phyloP scores from a whole-genome alignment of 108 stramenopile species.

The Conticribra guillardii region DNA sequence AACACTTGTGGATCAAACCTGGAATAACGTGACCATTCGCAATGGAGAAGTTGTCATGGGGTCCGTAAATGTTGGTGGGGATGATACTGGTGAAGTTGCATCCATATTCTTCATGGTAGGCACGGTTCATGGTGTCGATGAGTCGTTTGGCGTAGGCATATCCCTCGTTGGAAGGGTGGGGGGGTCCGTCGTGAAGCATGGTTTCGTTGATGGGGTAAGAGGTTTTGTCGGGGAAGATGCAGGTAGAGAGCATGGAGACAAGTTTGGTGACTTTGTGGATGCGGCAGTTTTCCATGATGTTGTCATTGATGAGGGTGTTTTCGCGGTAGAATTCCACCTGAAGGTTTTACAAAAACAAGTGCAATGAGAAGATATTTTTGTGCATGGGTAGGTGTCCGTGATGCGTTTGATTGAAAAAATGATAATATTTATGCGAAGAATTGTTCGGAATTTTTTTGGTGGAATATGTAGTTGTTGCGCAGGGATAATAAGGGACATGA shows the following conservation, averaged over 20 bases:
- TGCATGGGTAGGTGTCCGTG: too few species aligned
- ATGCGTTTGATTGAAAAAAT: too few species aligned
- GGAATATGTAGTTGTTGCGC: too few species aligned
- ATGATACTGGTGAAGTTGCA: slow-evolving; percentile 98
- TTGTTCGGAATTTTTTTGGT: too few species aligned
- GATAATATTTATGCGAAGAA: too few species aligned
- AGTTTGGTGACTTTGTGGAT: slow-evolving; percentile 97
- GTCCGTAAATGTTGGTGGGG: slow-evolving; percentile 98
- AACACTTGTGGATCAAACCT: slow-evolving; percentile 98
- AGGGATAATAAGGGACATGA: too few species aligned
- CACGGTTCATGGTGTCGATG: slow-evolving; percentile 98
- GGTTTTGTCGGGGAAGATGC: slow-evolving; percentile 99
- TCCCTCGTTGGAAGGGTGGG: slow-evolving; percentile 95
- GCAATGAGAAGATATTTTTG: too few species aligned
- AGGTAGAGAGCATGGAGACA: slow-evolving; percentile 96
- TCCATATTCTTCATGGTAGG: slow-evolving; percentile 96
- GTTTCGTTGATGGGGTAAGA: slow-evolving; percentile 99
- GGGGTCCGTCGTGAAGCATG: slow-evolving; percentile 98
- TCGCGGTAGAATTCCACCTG: slow-evolving; percentile 98
- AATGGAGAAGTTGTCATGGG: slow-evolving; percentile 95
- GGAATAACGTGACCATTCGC: slow-evolving; percentile 98
- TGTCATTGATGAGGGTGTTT: slow-evolving; percentile 98
- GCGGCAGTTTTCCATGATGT: slow-evolving; percentile 94
- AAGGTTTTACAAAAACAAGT: background rate
- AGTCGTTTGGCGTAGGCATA: slow-evolving; percentile 99